phyloP scores from a whole-genome alignment of 2,329 filamentous ascomycete species.

The Lizonia empirigonia region DNA sequence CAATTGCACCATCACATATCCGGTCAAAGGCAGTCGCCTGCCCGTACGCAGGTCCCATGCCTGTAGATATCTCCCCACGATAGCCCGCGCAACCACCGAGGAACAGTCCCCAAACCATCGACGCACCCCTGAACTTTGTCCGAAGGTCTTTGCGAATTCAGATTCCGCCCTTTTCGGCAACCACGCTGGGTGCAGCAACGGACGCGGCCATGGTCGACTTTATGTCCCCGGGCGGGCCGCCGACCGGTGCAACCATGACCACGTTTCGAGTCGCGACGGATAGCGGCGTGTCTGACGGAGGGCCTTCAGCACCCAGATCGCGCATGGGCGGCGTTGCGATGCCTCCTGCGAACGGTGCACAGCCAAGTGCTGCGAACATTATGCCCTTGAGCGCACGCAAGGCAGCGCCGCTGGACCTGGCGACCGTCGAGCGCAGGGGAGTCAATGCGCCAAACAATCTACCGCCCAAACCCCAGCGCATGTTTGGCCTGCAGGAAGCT shows the following conservation, averaged over 20 bases:
- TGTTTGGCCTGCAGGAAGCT: conserved; percentile 85
- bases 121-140: background rate
- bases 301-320: conserved; percentile 34
- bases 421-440: conserved; percentile 88
- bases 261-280: conserved; percentile 47
- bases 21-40: conserved; percentile 28
- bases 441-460: conserved; percentile 79
- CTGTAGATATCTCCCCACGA: conserved; percentile 36
- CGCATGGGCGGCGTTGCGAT: conserved; percentile 38
- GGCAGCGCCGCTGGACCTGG: conserved; percentile 76
- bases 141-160: conserved; percentile 16
- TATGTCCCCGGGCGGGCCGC: conserved; percentile 38
- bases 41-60: conserved; percentile 39
- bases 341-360: conserved; percentile 38
- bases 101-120: conserved; percentile 11
- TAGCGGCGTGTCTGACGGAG: conserved; percentile 28
- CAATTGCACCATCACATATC: conserved; percentile 12
- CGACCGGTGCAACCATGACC: conserved; percentile 44
- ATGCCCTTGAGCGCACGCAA: conserved; percentile 67
- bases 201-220: conserved; percentile 45
- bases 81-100: conserved; percentile 34
- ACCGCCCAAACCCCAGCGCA: conserved; percentile 75
- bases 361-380: conserved; percentile 52
- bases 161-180: conserved; percentile 8
- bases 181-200: conserved; percentile 34